Evolutionary conservation across 2,329 filamentous ascomycete genomes (phyloP).

Genomic region (Penicillium sp.): DNA sequence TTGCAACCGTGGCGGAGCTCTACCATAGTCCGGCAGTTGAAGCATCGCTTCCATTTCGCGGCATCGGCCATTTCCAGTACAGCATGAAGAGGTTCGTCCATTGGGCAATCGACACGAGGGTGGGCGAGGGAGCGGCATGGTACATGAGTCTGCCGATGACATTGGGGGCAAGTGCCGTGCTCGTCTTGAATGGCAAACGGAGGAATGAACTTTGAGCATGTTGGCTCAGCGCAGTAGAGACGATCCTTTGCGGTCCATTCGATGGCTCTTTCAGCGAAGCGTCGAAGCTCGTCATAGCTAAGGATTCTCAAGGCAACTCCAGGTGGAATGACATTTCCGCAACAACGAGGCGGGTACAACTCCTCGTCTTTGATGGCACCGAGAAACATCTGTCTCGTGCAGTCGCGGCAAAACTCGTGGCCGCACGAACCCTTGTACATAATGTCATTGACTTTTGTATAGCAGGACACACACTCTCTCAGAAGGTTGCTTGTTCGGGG

Average conservation of each 20-base stretch:
- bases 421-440: not conserved
- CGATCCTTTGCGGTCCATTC: conserved; percentile 15
- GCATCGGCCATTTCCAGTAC: conserved; percentile 11
- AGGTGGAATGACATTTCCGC: conserved; percentile 7
- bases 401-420: conserved; percentile 6
- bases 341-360: conserved; percentile 20
- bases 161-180: conserved; percentile 15
- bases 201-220: conserved; percentile 22
- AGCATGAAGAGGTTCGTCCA: conserved; percentile 10
- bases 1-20: conserved; percentile 15
- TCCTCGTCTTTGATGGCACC: conserved; percentile 17
- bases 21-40: conserved; percentile 16
- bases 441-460: not conserved
- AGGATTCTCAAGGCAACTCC: conserved; percentile 6
- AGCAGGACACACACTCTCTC: conserved; percentile 6
- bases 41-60: conserved; percentile 14
- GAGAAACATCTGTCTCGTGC: conserved; percentile 13
- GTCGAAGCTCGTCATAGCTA: conserved; percentile 9
- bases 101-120: conserved; percentile 15
- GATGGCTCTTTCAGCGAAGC: conserved; percentile 11
- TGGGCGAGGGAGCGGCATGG: conserved; percentile 17
- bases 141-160: conserved; percentile 15
- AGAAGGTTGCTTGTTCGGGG: not conserved
- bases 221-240: conserved; percentile 21
- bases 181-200: conserved; percentile 8